Base-by-base conservation (phyloP, 1,284 basidiomycete species). In the Heterobasidion occidentale region DNA sequence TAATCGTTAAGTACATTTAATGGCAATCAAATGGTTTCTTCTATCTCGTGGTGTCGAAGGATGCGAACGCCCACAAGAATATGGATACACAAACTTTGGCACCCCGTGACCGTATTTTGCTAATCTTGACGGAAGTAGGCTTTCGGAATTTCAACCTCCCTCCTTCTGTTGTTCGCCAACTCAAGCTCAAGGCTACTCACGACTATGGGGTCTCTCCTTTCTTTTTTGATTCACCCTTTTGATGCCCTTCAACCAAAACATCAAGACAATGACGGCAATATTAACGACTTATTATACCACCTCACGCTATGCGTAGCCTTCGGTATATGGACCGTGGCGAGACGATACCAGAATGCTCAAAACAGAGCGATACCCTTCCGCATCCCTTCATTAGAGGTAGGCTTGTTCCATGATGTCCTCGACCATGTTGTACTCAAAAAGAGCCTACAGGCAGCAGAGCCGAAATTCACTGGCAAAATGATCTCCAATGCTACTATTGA, bases 271-370 rank as follows among this genome's bases (percentile, higher is more conserved):
- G 67, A 68, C 63, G 66, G 68, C 52, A 68, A 68, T 53, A 65
- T 71, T 42, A 68, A 66, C 45, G 68, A 68, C 61, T 63, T 70
- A 38, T 52, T 70, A 27, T 69, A 67, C 60, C 67, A 68, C 20
- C 71, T 90, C 35, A 77, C 82, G 2, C 65, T 80, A 38, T 89
- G 85, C 73, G 81, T 88, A 60, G 84, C 78, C 46, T 74, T 86
- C 56, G 88, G 89, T 36, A 88, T 91, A 58, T 90, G 82, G 76
- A 74, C 90, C 20, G 88, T 91, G 52, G 78, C 84, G 62, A 74
- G 82, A 68, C 80, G 88, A 52, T 88, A 90, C 69, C 81, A 87
- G 63, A 82, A 80, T 63, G 77, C 83, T 51, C 80, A 80, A 62
- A 90, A 88, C 64, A 83, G 82, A 57, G 81, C 90, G 0, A 77